Base-by-base conservation (phyloP, 768 basidiomycete genomes). In the Tulasnella sp. region DNA sequence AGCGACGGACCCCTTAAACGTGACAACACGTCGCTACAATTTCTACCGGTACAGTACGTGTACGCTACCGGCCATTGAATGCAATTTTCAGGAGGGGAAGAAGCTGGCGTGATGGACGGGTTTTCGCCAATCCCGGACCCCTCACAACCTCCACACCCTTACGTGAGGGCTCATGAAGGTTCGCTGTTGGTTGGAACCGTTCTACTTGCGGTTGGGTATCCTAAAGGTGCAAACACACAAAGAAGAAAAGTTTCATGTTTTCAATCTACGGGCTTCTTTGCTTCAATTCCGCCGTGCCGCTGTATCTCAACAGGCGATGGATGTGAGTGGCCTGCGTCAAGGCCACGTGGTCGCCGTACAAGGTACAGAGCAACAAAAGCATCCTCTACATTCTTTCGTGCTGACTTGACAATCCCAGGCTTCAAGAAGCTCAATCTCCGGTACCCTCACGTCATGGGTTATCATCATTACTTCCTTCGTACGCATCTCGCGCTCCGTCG, bases 191-290 rank as follows among this genome's bases (percentile, higher is more conserved):
- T 89, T 1, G n/a, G 84, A 88, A 26, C 95, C 96, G 0, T 86
- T 97, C 79, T 98, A 99, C 84, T 80, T 98, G n/a, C 99, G 98
- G 98, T 81, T 91, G 70, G 88, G 84, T 0, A 91, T 98, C 79
- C 85, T 99, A 80, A 90, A 90, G 5, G 81, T 87, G 3, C 97
- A 99, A 85, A 86, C 92, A 1, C 98, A 99, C 85, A 99, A 99
- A 85, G 98, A 99, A 84, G 98, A 99, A 83, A 88, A 98, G n/a
- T 99, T 99, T 86, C n/a, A 93, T 98, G 91, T 99, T 91, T 84
- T 97, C 98, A 0, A 92, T 90, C 1, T 99, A 97, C 83, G 93
- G 95, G 1, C 84, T 99, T 44, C 84, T 99, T 71, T 95, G 94
- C 82, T 94, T 98, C 85, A 98, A 98, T 82, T 96, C 96, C 0